A percentile compares a stretch with the other conserved stretches of the same genome.
Evolutionary conservation across 495 filamentous ascomycete genomes (phyloP).

Genomic region (Aspergillus kassunensis): DNA sequence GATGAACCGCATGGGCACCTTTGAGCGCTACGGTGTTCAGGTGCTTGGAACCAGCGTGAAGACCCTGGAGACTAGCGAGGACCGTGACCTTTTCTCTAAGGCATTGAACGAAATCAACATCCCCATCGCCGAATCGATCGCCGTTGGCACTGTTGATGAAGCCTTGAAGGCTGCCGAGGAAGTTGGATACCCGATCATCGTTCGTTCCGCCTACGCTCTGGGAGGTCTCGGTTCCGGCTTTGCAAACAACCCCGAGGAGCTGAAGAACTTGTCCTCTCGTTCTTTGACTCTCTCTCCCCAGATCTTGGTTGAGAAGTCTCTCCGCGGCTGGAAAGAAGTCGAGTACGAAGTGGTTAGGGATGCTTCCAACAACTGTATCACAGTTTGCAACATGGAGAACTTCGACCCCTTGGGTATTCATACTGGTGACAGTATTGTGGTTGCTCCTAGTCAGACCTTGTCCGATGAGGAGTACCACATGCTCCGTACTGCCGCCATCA

Average conservation of each 20-base stretch:
- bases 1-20: constrained; percentile 94
- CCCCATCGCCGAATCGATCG: constrained; percentile 92
- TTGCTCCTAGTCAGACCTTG: constrained; percentile 91
- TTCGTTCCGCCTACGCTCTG: constrained; percentile 91
- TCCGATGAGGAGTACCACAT: constrained; percentile 99
- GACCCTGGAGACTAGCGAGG: constrained; percentile 91
- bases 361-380: constrained; percentile 94
- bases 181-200: constrained; percentile 95
- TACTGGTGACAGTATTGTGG: constrained; percentile 95
- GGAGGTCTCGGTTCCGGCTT: constrained; percentile 98
- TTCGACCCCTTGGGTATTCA: constrained; percentile 96
- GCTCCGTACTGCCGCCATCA: constrained; percentile 93
- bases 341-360: constrained; percentile 98
- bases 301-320: constrained; percentile 97
- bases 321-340: constrained; percentile 98
- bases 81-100: constrained; percentile 92
- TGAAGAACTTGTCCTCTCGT: constrained; percentile 84
- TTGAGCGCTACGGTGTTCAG: constrained; percentile 89
- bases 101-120: constrained; percentile 92
- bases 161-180: constrained; percentile 79
- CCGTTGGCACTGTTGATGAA: constrained; percentile 84
- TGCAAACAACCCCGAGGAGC: constrained; percentile 86
- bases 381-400: constrained; percentile 99
- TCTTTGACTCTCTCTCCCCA: constrained; percentile 95
- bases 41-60: constrained; percentile 93